These are phyloP conservation scores for Fomitiporia mediterranea DNA, from an alignment of 1,284 basidiomycete genomes.

Conservation along the genomic window DNA sequence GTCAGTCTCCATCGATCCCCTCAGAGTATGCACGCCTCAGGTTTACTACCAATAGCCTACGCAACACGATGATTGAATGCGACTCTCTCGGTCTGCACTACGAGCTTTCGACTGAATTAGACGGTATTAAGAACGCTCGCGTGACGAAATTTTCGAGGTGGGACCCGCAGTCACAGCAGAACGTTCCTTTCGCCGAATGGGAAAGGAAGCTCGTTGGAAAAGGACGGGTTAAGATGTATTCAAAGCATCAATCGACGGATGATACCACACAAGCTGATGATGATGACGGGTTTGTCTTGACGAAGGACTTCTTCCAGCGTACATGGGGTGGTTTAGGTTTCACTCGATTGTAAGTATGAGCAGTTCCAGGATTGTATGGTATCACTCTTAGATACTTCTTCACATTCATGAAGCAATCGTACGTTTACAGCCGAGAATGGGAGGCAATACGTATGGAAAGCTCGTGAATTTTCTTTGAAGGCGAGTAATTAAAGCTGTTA, in stretches of 20 bases:
- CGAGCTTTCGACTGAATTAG: background rate
- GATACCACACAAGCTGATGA: too few species aligned
- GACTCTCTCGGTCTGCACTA: background rate
- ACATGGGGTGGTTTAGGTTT: too few species aligned
- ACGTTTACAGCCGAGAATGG: background rate
- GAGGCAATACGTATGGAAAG: background rate
- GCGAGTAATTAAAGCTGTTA: background rate
- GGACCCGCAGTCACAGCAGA: background rate
- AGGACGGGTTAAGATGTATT: background rate
- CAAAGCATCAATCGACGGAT: too few species aligned
- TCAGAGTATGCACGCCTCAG: background rate
- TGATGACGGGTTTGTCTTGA: background rate
- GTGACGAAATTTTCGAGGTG: background rate
- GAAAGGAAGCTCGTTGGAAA: background rate
- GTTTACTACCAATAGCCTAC: conserved; percentile 1
- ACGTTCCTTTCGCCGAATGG: conserved; percentile 8
- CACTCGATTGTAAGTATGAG: too few species aligned
- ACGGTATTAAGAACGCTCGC: background rate
- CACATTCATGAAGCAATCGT: background rate
- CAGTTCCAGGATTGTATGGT: too few species aligned
- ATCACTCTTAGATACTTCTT: background rate
- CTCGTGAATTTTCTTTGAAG: background rate
- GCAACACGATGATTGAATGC: background rate
- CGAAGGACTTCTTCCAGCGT: background rate
- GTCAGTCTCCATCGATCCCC: background rate